Evolutionary conservation across 768 basidiomycete genomes (phyloP).

Genomic region (Russula sp.): DNA sequence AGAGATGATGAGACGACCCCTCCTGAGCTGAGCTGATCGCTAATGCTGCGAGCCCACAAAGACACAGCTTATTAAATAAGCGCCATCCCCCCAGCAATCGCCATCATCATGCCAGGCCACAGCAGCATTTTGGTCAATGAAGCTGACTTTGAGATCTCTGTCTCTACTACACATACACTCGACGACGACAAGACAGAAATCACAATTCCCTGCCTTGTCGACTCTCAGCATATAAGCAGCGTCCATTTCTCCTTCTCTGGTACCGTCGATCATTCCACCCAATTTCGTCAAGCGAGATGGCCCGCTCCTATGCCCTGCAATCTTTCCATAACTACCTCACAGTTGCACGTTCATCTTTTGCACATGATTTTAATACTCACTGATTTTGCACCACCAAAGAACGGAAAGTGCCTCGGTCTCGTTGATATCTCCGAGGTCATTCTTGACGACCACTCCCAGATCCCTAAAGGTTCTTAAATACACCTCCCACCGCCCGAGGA

Average conservation of each 20-base stretch:
- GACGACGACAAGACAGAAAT: conserved; percentile 37
- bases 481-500: not conserved
- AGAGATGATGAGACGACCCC: conserved; percentile 15
- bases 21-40: conserved; percentile 17
- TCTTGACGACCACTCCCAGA: conserved; percentile 5
- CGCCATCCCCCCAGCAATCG: conserved; percentile 1
- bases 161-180: conserved; percentile 49
- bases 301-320: conserved; percentile 48
- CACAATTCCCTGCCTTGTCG: conserved; percentile 40
- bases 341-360: conserved; percentile 4
- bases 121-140: conserved; percentile 44
- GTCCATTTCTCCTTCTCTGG: conserved; percentile 56
- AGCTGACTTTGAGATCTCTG: conserved; percentile 44
- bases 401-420: conserved; percentile 35
- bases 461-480: conserved; percentile 22
- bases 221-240: conserved; percentile 50
- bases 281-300: conserved; percentile 43
- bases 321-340: conserved; percentile 52
- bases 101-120: not conserved
- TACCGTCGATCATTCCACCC: conserved; percentile 43
- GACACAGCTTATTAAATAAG: conserved; percentile 27
- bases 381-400: conserved; percentile 43
- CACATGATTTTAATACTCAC: conserved; percentile 10
- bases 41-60: not conserved
- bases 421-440: conserved; percentile 22